Base-by-base conservation (phyloP, 129 eudicot species). In the Helianthus tuberosus region DNA sequence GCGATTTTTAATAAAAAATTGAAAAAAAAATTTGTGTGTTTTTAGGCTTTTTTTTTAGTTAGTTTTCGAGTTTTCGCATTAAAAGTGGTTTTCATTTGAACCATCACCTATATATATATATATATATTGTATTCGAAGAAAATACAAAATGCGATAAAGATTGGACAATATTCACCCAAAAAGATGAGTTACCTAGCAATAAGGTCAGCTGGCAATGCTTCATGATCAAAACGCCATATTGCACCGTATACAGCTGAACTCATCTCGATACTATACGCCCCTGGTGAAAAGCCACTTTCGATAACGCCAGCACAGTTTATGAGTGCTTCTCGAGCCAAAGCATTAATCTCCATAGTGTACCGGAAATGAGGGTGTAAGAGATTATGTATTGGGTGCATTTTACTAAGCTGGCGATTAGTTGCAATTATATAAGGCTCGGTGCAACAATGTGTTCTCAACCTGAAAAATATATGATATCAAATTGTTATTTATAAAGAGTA, bases 311-410 rank as follows among this genome's bases (percentile, higher is more conserved):
- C 59, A 0, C 63, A 82, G 65, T 86, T 91, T n/a, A 91, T 78
- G 41, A 91, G 89, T 39, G 84, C 60, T 55, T 73, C 66, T 46
- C 97, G 82, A 51, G 92, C 92, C 67, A 89, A 66, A 25, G 90
- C 88, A 55, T 91, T 91, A 25, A 91, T 91, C 82, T 86, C 86
- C 97, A 91, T 88, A 1, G 95, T 91, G 87, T 83, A 91, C 9
- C 96, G 88, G 10, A 86, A 77, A 79, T 91, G 91, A 55, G 97
- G 97, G 27, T 73, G 82, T 13, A 91, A 38, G 13, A 91, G 80
- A 53, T 86, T 78, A 64, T 78, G 71, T n/a, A 91, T 86, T 1
- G 95, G 95, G 55, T 91, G 97, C 90, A 88, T 80, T 46, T 82
- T 80, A 68, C 96, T 88, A 17, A 91, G 89, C 17, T 91, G 97